phyloP scores from a whole-genome alignment of 2,329 filamentous ascomycete species.

The Colletotrichum sp. region DNA sequence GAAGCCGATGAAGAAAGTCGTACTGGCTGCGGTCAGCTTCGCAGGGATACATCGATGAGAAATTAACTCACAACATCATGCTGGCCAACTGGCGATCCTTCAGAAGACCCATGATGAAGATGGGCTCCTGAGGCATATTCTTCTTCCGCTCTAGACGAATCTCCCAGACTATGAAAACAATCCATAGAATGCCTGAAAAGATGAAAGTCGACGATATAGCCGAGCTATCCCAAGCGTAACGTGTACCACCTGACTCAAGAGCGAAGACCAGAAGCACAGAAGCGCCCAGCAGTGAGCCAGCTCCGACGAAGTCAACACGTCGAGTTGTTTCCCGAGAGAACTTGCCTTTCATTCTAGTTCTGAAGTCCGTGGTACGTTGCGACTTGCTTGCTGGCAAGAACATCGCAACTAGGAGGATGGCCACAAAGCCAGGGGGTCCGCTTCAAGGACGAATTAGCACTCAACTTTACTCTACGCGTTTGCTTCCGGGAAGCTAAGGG shows the following conservation, averaged over 20 bases:
- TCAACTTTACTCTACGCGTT: neutral
- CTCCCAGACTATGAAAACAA: neutral
- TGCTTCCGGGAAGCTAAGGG: too few relatives aligned
- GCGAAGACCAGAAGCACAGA: constrained; percentile 50
- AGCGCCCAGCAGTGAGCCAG: neutral
- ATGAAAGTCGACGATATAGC: constrained; percentile 37
- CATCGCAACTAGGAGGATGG: neutral
- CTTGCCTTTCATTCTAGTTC: neutral
- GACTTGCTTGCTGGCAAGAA: neutral
- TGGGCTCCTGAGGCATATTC: neutral
- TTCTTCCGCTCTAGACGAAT: neutral
- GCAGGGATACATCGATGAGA: neutral
- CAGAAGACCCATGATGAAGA: neutral
- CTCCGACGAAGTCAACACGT: neutral
- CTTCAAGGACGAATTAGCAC: neutral
- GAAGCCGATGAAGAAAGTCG: constrained; percentile 26
- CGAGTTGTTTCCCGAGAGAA: neutral
- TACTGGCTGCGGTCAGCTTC: neutral
- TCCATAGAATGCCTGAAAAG: constrained; percentile 2
- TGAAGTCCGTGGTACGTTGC: neutral
- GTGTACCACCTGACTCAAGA: constrained; percentile 46
- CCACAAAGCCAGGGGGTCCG: neutral
- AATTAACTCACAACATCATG: neutral
- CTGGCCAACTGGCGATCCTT: neutral
- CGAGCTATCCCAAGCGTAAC: constrained; percentile 45